Percentiles rank a stretch among this genome's conserved stretches.
Evolutionary conservation across 441 rosid genomes (phyloP).

Genomic region (Flueggea neowawraea): DNA sequence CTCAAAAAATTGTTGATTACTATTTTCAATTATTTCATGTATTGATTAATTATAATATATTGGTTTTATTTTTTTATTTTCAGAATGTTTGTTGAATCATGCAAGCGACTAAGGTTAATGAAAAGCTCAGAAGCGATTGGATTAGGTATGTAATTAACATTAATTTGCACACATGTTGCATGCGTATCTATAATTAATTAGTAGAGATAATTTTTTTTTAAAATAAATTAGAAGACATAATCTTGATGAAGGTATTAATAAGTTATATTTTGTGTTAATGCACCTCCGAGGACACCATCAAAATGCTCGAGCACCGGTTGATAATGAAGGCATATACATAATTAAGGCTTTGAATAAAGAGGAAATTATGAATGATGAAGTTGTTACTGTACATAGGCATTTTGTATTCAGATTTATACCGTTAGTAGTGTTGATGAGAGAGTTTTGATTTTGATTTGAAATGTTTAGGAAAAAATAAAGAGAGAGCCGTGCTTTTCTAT

Average conservation of each 20-base stretch:
- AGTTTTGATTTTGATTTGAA: constrained; percentile 11
- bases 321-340: background rate
- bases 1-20: background rate
- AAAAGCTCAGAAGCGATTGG: constrained; percentile 52
- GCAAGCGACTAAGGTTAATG: constrained; percentile 67
- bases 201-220: background rate
- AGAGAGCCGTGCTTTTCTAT: constrained; percentile 1
- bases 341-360: background rate
- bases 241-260: background rate
- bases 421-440: constrained; percentile 6
- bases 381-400: constrained; percentile 26
- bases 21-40: background rate
- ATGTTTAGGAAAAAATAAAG: constrained; percentile 2
- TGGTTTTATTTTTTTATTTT: constrained; percentile 1
- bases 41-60: background rate
- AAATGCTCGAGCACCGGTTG: constrained; percentile 32
- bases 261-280: background rate
- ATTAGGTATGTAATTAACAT: constrained; percentile 20
- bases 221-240: background rate
- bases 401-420: background rate
- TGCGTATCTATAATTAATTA: background rate
- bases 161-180: background rate
- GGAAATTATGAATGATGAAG: constrained; percentile 2
- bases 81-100: constrained; percentile 71
- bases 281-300: constrained; percentile 38